These are phyloP conservation scores for Beverwykella pulmonaria DNA, from an alignment of 495 filamentous ascomycete genomes.

Conservation along the genomic window DNA sequence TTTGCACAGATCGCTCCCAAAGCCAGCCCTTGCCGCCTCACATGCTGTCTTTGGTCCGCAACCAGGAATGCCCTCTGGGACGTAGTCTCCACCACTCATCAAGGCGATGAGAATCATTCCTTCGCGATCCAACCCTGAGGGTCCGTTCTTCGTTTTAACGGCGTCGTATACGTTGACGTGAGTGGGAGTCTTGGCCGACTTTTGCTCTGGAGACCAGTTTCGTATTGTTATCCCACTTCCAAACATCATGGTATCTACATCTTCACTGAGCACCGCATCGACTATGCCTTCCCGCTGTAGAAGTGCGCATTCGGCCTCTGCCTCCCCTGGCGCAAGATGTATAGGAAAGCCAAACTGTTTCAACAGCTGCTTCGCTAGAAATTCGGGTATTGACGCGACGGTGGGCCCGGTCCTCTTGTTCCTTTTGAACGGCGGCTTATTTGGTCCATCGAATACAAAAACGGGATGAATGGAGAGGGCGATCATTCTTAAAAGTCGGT, in stretches of 20 bases:
- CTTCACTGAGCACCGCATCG: constrained; percentile 94
- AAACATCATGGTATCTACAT: constrained; percentile 98
- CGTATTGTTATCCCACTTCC: constrained; percentile 76
- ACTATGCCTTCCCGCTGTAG: constrained; percentile 83
- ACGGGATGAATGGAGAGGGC: constrained; percentile 80
- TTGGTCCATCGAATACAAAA: constrained; percentile 92
- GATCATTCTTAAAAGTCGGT: constrained; percentile 82
- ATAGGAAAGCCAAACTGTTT: constrained; percentile 81
- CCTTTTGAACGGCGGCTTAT: constrained; percentile 90
- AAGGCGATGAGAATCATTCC: constrained; percentile 95
- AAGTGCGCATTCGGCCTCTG: constrained; percentile 92
- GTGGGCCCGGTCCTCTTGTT: constrained; percentile 62
- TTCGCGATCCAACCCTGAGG: constrained; percentile 67
- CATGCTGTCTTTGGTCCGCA: constrained; percentile 87
- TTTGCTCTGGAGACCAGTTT: constrained; percentile 78
- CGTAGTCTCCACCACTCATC: constrained; percentile 95
- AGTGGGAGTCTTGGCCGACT: constrained; percentile 66
- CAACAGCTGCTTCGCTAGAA: constrained; percentile 70
- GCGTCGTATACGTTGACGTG: constrained; percentile 81
- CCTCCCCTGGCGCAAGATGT: constrained; percentile 91
- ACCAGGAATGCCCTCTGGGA: constrained; percentile 82
- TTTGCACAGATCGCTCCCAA: constrained; percentile 76
- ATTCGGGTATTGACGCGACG: constrained; percentile 52
- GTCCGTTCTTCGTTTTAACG: constrained; percentile 54
- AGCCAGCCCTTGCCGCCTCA: constrained; percentile 86